Base-by-base conservation (phyloP, 495 filamentous ascomycete genomes). In the Penicillium alfredii region DNA sequence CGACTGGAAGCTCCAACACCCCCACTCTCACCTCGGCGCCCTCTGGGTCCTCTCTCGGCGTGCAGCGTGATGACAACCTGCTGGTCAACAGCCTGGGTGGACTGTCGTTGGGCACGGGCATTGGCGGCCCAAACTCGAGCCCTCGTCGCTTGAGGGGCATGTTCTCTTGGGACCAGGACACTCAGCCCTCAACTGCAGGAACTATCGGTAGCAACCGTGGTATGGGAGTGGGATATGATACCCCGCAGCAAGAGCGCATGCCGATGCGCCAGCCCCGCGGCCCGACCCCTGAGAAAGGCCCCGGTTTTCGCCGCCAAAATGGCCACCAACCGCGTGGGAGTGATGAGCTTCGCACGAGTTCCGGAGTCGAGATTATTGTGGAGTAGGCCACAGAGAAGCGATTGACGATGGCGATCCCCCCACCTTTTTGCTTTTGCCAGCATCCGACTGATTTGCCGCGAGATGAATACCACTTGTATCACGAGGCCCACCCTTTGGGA, bases 121-220 rank as follows among this genome's bases (percentile, higher is more conserved):
- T 82, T 55, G 77, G 76, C 37, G 72, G 73, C 33, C 64, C 59
- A 30, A 69, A 63, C 63, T 64, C 63, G 56, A 77, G 71, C 70
- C 69, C 77, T 61, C 61, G 71, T 67, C 58, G 75, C 67, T 51
- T 80, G 45, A 68, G 76, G 49, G 77, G 65, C 60, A 84, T 78
- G 73, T 77, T 71, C 56, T 86, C 66, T 56, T 78, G 65, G 78
- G 79, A 72, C 44, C 73, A 63, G 71, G 74, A 73, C 65, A 80
- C 45, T 51, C 74, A 64, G 64, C 60, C 58, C 46, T 66, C 63
- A 37, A 56, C 58, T 44, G 71, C 84, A 18, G 88, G 86, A 2
- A 77, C 87, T 24, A 94, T 93, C 52, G 87, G 88, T 43, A 88
- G 88, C 60, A 88, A 94, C 56, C 79, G 88, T 44, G 78, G 85